A percentile compares a stretch with the other conserved stretches of the same genome.
These are phyloP conservation scores for Jacaranda copaia DNA, from an alignment of 257 asterid genomes.

Conservation along the genomic window DNA sequence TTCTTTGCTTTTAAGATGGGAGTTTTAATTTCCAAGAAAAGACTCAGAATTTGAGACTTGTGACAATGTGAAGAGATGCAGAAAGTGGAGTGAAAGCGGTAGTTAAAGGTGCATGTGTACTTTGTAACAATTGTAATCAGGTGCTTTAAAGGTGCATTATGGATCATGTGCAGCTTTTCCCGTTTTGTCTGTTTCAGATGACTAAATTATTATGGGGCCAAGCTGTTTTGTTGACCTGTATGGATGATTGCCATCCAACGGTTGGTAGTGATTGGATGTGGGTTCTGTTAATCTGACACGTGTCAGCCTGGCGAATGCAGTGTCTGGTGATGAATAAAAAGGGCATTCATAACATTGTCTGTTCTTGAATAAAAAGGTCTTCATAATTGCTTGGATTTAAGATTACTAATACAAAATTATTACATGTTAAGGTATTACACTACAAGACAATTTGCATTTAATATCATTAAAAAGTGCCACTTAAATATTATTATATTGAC, in stretches of 20 bases:
- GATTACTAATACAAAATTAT: neutral
- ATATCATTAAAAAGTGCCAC: no score
- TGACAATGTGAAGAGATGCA: constrained; percentile 37
- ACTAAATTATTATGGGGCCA: constrained; percentile 29
- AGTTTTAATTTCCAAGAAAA: constrained; percentile 32
- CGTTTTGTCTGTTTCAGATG: constrained; percentile 41
- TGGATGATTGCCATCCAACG: constrained; percentile 32
- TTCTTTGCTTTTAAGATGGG: constrained; percentile 64
- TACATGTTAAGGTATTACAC: neutral
- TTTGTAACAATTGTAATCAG: constrained; percentile 6
- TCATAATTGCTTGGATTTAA: constrained; percentile 24
- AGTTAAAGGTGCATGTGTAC: constrained; percentile 20
- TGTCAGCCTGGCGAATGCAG: constrained; percentile 5
- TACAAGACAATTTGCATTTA: no score
- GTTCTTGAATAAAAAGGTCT: neutral
- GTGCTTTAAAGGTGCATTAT: neutral
- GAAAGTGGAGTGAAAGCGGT: constrained; percentile 40
- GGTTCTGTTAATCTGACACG: constrained; percentile 11
- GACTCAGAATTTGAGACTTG: constrained; percentile 22
- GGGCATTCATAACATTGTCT: neutral
- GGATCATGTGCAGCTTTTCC: constrained; percentile 48
- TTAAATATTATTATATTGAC: no score
- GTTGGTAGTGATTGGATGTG: constrained; percentile 28
- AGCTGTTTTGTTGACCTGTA: constrained; percentile 15
- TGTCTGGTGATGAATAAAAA: neutral